A percentile compares a stretch with the other conserved stretches of the same genome.
These are phyloP conservation scores for Amesomyces nigricolor DNA, from an alignment of 2,329 filamentous ascomycete genomes.

Conservation along the genomic window DNA sequence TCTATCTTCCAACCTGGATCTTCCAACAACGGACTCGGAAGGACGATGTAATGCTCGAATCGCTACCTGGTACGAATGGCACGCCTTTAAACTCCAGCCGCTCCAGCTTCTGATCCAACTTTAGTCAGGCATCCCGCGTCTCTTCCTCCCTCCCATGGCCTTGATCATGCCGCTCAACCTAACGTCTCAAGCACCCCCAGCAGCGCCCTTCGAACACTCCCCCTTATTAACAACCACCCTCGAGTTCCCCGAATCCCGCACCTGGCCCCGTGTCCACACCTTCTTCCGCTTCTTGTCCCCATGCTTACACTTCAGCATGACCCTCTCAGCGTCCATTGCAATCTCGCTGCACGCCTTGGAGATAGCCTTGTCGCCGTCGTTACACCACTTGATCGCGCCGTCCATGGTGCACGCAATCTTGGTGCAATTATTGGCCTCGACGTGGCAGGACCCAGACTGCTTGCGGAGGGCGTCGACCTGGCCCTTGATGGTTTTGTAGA, in stretches of 20 bases:
- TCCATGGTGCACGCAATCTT: not conserved
- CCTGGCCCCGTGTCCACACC: not conserved
- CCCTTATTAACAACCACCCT: not conserved
- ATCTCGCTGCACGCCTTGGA: not conserved
- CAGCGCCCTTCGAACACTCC: not conserved
- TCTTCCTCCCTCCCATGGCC: not conserved
- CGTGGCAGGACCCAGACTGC: not conserved
- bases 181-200: not conserved
- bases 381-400: conserved; percentile 2
- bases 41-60: too few species aligned
- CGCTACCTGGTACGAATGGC: too few species aligned
- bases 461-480: not conserved
- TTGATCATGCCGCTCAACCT: not conserved
- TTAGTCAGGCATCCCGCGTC: too few species aligned
- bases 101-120: too few species aligned
- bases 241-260: not conserved
- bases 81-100: too few species aligned
- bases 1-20: too few species aligned
- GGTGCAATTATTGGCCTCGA: not conserved
- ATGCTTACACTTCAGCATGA: not conserved
- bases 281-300: not conserved
- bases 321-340: not conserved
- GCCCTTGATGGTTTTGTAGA: not conserved
- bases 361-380: not conserved
- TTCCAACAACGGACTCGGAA: too few species aligned